Evolutionary conservation across 1,284 basidiomycete genomes (phyloP), one percentile per base, ranked within the genome.

Genomic region (Ustilago loliicola): DNA sequence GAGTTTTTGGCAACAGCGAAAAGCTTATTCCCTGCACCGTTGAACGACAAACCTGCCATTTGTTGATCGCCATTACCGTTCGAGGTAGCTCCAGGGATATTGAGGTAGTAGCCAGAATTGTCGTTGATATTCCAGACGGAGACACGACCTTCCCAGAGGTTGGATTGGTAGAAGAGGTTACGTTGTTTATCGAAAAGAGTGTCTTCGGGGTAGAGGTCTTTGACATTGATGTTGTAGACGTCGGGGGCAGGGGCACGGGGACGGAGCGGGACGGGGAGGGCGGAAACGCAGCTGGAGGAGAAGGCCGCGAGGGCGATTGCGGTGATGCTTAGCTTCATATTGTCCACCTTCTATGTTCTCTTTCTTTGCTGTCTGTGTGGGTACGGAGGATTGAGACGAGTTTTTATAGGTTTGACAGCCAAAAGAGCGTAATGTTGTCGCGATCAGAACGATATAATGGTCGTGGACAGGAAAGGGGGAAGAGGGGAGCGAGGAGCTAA

Each of bases 1-100:
- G 72, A 45, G 56, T 84, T 80, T 66, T 85, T 85, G 23, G 82
- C 79, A 3, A 85, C 83, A 9, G 79, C 82, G 56, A 76, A 85
- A 17, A 85, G 64, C 27, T 78, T 77, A 52, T 78, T 72, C 19
- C 81, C 76, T 17, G 77, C 75, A 29, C 52, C 55, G 58, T 79
- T 72, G 47, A 84, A 48, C 34, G 81, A 83, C 0, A 85, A 59
- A 25, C 83, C 83, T 2, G 83, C 83, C 78, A 83, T 77, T 72
- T 85, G 83, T 62, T 85, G 83, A 9, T 81, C 72, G 9, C 83
- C 82, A 52, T 68, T 52, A 38, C 81, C 83, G 40, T 48, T 34
- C 13, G 77, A 80, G 0, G 81, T 80, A 10, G 80, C 75, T 19
- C 79, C 80, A 17, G 80, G 79, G 60, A 84, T 81, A 53, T 61